Base-by-base conservation (phyloP, 805 yeast species). In the Hanseniaspora thailandica region DNA sequence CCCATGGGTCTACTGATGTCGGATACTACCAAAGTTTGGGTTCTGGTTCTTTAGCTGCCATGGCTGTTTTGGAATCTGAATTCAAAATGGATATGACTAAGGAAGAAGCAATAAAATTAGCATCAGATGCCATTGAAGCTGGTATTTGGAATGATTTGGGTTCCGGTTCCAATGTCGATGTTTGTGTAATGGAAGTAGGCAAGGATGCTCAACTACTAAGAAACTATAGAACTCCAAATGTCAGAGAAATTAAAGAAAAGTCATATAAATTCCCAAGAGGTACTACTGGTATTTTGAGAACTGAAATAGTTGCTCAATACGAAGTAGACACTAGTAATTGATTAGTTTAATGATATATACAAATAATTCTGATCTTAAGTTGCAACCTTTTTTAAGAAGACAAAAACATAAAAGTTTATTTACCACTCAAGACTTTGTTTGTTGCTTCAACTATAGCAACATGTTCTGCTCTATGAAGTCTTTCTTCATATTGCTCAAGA, bases 111-210 rank as follows among this genome's bases (percentile, higher is more conserved):
- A 80, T 88, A 71, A 80, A 78, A 60, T 74, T 93, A 52, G 90
- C 96, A 57, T 74, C 96, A 3, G 88, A 86, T 60, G 97, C 97
- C 25, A 93, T 93, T 63, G 86, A 86, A 70, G 87, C 96, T 17
- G 98, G 98, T 77, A 90, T 93, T 63, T 93, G 96, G 96, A 93
- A 93, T 69, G 98, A 93, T 75, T 77, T 90, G 65, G 98, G 98
- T 47, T 90, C 97, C 1, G 98, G 98, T 66, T 93, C 98, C 28
- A 93, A 93, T 65, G 97, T 93, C 35, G 98, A 93, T 67, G 73
- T 93, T 57, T 93, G 97, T 73, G 97, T 93, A 17, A 87, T 93
- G 94, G 97, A 90, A 70, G 72, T 77, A 40, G 96, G 93, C 57
- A 81, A 86, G 66, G 94, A 86, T 67, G 96, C 97, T 9, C 79